These are phyloP conservation scores for Aspergillus nidulans DNA, from an alignment of 495 filamentous ascomycete species.

Conservation along the genomic window DNA sequence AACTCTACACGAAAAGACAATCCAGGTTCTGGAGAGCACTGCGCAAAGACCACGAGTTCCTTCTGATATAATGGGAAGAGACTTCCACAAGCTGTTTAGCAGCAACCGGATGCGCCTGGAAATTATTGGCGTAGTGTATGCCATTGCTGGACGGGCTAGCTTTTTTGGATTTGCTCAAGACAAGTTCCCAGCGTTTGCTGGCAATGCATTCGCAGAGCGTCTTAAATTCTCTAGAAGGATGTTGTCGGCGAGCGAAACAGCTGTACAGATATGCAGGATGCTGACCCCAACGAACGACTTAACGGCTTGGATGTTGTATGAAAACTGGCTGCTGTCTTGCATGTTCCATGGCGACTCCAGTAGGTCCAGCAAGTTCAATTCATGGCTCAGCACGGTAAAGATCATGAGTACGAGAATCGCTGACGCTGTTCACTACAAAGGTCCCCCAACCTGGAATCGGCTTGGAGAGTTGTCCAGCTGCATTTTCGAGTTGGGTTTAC, in stretches of 20 bases:
- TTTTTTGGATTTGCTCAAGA: slow-evolving; percentile 22
- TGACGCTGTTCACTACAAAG: slow-evolving; percentile 12
- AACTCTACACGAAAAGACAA: neutral
- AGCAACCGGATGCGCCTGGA: slow-evolving; percentile 25
- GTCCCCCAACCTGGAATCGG: slow-evolving; percentile 25
- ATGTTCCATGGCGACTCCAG: slow-evolving; percentile 26
- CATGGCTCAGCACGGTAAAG: neutral
- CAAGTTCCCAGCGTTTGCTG: slow-evolving; percentile 5
- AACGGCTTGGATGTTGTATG: slow-evolving; percentile 28
- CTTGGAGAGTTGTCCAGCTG: slow-evolving; percentile 30
- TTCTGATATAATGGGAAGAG: slow-evolving; percentile 7
- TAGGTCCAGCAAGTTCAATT: slow-evolving; percentile 12
- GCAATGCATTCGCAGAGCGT: neutral
- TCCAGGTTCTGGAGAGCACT: slow-evolving; percentile 26
- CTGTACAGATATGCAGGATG: slow-evolving; percentile 27
- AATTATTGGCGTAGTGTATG: slow-evolving; percentile 26
- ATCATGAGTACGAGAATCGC: neutral
- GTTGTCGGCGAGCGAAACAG: slow-evolving; percentile 23
- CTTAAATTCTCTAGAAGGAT: slow-evolving; percentile 24
- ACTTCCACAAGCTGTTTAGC: slow-evolving; percentile 25
- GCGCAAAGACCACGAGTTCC: slow-evolving; percentile 19
- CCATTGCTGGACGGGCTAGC: slow-evolving; percentile 26
- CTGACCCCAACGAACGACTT: slow-evolving; percentile 31
- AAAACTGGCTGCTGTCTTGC: slow-evolving; percentile 24
- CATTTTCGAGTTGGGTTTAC: slow-evolving; percentile 52